A percentile compares a stretch with the other conserved stretches of the same genome.
phyloP scores from a whole-genome alignment of 768 basidiomycete species.

The Russula sp. region DNA sequence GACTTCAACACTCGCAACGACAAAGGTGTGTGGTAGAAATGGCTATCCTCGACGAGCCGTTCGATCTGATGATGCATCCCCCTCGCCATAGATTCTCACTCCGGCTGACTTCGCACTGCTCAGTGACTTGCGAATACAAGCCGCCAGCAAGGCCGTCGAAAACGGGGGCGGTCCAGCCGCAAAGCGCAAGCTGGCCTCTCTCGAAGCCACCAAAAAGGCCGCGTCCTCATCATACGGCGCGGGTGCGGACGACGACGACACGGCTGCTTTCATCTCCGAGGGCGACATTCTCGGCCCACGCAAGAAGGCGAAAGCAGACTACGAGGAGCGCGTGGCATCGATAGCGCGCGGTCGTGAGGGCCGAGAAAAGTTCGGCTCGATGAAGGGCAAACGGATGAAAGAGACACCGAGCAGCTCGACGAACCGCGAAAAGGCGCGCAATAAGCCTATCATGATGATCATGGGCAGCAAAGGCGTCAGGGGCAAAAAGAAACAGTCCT shows the following conservation, averaged over 20 bases:
- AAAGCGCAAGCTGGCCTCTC: conserved; percentile 83
- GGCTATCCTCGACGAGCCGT: background rate
- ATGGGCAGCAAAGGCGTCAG: conserved; percentile 71
- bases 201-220: conserved; percentile 69
- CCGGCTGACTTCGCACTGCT: conserved; percentile 94
- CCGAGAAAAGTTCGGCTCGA: conserved; percentile 86
- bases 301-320: conserved; percentile 90
- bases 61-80: conserved; percentile 10
- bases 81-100: conserved; percentile 73
- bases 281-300: conserved; percentile 89
- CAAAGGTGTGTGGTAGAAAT: conserved; percentile 58
- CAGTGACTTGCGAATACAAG: conserved; percentile 82
- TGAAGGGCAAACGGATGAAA: conserved; percentile 91
- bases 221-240: conserved; percentile 38
- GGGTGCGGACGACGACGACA: conserved; percentile 41
- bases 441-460: conserved; percentile 96
- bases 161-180: conserved; percentile 66
- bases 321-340: conserved; percentile 89
- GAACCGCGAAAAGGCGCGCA: conserved; percentile 87
- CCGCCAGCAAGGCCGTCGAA: conserved; percentile 68
- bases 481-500: conserved; percentile 78
- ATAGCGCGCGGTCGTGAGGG: conserved; percentile 93
- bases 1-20: conserved; percentile 70
- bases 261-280: conserved; percentile 73
- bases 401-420: conserved; percentile 80